Percentiles rank a stretch among this genome's conserved stretches.
Evolutionary conservation across 1,284 basidiomycete genomes (phyloP).

Genomic region (Heliocybe sulcata): DNA sequence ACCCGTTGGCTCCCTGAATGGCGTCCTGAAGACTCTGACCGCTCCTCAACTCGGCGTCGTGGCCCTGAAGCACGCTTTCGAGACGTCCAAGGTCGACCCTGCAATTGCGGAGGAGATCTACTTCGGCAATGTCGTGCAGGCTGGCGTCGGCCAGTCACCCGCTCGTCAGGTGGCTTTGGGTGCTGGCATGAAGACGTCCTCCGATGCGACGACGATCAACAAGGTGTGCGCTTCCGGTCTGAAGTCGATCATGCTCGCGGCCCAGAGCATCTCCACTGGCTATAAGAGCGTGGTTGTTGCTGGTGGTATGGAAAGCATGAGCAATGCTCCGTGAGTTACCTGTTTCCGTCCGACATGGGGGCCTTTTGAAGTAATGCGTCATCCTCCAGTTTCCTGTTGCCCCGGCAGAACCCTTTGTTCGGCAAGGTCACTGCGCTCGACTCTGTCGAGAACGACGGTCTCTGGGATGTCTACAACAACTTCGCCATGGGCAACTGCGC

Average conservation of each 20-base stretch:
- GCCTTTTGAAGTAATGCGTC: constrained; percentile 6
- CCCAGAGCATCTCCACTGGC: constrained; percentile 86
- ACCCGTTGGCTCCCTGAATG: constrained; percentile 92
- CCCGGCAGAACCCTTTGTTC: constrained; percentile 82
- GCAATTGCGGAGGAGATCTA: constrained; percentile 88
- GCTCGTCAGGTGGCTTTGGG: constrained; percentile 91
- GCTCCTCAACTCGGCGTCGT: constrained; percentile 87
- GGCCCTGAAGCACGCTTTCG: constrained; percentile 88
- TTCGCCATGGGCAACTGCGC: constrained; percentile 96
- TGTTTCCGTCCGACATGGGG: too few species aligned
- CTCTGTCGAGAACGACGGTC: constrained; percentile 88
- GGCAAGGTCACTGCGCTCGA: constrained; percentile 88
- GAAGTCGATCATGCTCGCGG: constrained; percentile 91
- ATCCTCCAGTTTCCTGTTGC: constrained; percentile 75
- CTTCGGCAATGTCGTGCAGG: constrained; percentile 96
- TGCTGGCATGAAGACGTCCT: constrained; percentile 76
- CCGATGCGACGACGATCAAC: constrained; percentile 99
- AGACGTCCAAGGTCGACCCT: constrained; percentile 76
- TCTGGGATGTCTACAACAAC: constrained; percentile 95
- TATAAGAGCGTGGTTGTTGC: constrained; percentile 85
- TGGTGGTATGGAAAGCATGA: constrained; percentile 98
- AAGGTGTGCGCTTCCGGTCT: constrained; percentile 97
- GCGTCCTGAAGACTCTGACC: constrained; percentile 80
- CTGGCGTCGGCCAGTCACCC: constrained; percentile 92
- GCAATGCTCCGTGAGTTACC: constrained; percentile 80